A percentile compares a stretch with the other conserved stretches of the same genome.
Evolutionary conservation across 2,329 filamentous ascomycete species (phyloP).

Genomic region (Tolypocladium inflatum): DNA sequence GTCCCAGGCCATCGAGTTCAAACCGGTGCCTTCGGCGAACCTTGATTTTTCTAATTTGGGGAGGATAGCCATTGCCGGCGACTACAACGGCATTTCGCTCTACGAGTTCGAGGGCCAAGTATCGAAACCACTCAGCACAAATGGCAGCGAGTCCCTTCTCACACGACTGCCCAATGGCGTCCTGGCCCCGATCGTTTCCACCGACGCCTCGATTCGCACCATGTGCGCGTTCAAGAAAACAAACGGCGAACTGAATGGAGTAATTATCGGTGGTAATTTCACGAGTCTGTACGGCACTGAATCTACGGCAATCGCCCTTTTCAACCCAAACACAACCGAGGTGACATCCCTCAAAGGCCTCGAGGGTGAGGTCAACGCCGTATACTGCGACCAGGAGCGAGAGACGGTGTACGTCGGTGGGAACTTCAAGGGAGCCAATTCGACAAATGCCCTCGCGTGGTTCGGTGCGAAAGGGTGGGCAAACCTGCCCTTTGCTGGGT

Average conservation of each 20-base stretch:
- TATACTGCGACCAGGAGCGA: conserved; percentile 71
- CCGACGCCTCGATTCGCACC: conserved; percentile 76
- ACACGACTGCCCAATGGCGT: conserved; percentile 77
- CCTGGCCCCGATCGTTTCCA: conserved; percentile 62
- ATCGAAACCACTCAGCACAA: conserved; percentile 54
- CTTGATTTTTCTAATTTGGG: conserved; percentile 74
- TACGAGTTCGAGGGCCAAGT: conserved; percentile 79
- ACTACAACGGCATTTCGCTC: conserved; percentile 85
- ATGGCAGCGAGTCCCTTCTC: conserved; percentile 75
- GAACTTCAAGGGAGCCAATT: conserved; percentile 69
- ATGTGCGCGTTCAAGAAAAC: conserved; percentile 73
- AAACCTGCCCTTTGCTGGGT: conserved; percentile 81
- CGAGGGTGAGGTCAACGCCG: conserved; percentile 68
- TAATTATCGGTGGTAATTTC: conserved; percentile 91
- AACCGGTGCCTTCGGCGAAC: conserved; percentile 54
- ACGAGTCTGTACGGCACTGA: conserved; percentile 73
- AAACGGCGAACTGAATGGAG: conserved; percentile 58
- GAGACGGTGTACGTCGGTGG: conserved; percentile 88
- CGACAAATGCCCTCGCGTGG: conserved; percentile 87
- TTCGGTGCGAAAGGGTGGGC: conserved; percentile 57
- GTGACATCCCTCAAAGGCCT: conserved; percentile 73
- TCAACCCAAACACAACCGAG: conserved; percentile 61
- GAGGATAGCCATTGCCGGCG: conserved; percentile 73
- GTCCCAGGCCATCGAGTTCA: conserved; percentile 47
- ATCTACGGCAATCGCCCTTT: conserved; percentile 71